Percentiles rank a stretch among this genome's conserved stretches.
phyloP scores from a whole-genome alignment of 78 protist species.

The Dictyostelium intermedium region DNA sequence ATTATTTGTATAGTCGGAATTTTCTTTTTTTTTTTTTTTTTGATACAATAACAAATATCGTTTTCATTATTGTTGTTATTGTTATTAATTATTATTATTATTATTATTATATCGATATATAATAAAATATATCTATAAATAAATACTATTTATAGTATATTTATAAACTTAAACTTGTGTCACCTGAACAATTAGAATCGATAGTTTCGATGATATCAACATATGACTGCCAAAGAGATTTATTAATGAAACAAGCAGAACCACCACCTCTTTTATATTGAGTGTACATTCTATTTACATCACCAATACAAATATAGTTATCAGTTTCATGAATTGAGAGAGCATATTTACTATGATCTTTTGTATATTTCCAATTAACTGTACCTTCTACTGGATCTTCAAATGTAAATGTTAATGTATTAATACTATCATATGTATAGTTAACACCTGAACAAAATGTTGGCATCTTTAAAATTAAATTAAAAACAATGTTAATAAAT shows the following conservation, averaged over 20 bases:
- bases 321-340: constrained; percentile 7
- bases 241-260: constrained; percentile 51
- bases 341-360: constrained; percentile 86
- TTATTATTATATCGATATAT: neutral
- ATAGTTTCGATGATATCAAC: neutral
- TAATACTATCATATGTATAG: constrained; percentile 43
- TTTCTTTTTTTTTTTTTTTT: too few relatives aligned
- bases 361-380: constrained; percentile 62
- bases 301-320: constrained; percentile 80
- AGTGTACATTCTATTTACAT: constrained; percentile 72
- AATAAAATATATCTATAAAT: neutral
- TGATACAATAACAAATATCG: too few relatives aligned
- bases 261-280: constrained; percentile 87
- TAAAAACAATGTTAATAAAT: too few relatives aligned
- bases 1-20: too few relatives aligned
- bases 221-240: constrained; percentile 7
- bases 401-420: neutral
- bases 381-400: neutral
- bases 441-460: constrained; percentile 43
- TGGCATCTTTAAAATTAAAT: too few relatives aligned
- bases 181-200: neutral
- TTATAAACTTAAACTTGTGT: neutral
- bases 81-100: neutral
- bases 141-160: neutral
- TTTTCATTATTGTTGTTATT: too few relatives aligned